Evolutionary conservation across 768 basidiomycete species (phyloP).

Genomic region (Rhodosporidiobolus odoratus): DNA sequence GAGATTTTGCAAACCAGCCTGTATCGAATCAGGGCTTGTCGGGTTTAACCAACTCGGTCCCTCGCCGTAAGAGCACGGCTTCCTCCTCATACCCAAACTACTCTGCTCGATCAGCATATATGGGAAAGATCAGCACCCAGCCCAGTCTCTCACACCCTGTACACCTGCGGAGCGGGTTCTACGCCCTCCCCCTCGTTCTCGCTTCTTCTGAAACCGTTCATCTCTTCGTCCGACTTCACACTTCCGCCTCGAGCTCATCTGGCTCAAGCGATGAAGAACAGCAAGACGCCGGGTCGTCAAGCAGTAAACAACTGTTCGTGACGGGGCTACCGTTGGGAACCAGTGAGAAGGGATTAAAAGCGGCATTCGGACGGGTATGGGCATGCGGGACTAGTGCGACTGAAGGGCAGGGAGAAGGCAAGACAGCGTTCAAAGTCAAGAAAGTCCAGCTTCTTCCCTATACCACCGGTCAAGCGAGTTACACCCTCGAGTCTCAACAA

Average conservation of each 20-base stretch:
- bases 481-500: background rate
- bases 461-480: background rate
- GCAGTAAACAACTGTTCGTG: slow-evolving; percentile 20
- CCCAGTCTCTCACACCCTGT: background rate
- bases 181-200: slow-evolving; percentile 32
- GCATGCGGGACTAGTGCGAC: too few relatives aligned
- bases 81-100: too few relatives aligned
- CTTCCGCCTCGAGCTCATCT: background rate
- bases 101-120: background rate
- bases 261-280: background rate
- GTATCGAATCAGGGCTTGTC: too few relatives aligned
- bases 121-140: slow-evolving; percentile 17
- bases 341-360: slow-evolving; percentile 12
- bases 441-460: slow-evolving; percentile 14
- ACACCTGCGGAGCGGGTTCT: slow-evolving; percentile 27
- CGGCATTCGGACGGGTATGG: slow-evolving; percentile 17
- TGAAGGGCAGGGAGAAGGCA: background rate
- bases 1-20: too few relatives aligned
- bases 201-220: too few relatives aligned
- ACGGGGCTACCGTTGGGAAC: slow-evolving; percentile 24
- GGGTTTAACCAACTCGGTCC: too few relatives aligned
- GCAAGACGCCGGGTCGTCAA: too few relatives aligned
- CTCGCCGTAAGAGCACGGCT: too few relatives aligned
- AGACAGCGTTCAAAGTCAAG: background rate
- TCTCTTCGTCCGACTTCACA: slow-evolving; percentile 30